Evolutionary conservation across 2,329 filamentous ascomycete species (phyloP).

Genomic region (Penicillium sp.): DNA sequence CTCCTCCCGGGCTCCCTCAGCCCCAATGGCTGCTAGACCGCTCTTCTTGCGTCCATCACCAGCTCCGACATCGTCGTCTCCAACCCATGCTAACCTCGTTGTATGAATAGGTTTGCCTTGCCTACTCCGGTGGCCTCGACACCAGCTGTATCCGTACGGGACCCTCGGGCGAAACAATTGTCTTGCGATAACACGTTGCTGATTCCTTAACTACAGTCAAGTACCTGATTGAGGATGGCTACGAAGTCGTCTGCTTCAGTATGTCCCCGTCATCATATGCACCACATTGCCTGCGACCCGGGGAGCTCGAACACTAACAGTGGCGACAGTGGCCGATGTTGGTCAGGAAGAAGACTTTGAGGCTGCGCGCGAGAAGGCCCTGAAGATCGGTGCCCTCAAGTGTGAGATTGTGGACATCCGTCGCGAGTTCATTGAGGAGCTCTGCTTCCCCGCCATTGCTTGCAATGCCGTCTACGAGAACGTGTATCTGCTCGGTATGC

Average conservation of each 20-base stretch:
- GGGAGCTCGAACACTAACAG: constrained; percentile 9
- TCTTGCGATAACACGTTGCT: constrained; percentile 12
- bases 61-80: no score
- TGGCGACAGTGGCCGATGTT: constrained; percentile 56
- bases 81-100: constrained; percentile 10
- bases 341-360: constrained; percentile 72
- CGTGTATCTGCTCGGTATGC: constrained; percentile 52
- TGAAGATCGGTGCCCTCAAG: constrained; percentile 62
- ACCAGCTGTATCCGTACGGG: constrained; percentile 51
- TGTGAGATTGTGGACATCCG: constrained; percentile 60
- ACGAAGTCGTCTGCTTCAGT: constrained; percentile 59
- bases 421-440: constrained; percentile 69
- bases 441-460: constrained; percentile 68
- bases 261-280: constrained; percentile 13
- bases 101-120: constrained; percentile 29
- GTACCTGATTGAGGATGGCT: constrained; percentile 47
- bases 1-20: constrained; percentile 7
- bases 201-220: constrained; percentile 24
- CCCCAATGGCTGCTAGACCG: constrained; percentile 3
- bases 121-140: constrained; percentile 50
- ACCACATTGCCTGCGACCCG: neutral
- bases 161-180: constrained; percentile 17
- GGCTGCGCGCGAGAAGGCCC: constrained; percentile 65
- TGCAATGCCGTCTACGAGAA: constrained; percentile 63
- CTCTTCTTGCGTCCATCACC: no score